These are phyloP conservation scores for Ceratobasidium sp. DNA, from an alignment of 1,284 basidiomycete species.

Conservation along the genomic window DNA sequence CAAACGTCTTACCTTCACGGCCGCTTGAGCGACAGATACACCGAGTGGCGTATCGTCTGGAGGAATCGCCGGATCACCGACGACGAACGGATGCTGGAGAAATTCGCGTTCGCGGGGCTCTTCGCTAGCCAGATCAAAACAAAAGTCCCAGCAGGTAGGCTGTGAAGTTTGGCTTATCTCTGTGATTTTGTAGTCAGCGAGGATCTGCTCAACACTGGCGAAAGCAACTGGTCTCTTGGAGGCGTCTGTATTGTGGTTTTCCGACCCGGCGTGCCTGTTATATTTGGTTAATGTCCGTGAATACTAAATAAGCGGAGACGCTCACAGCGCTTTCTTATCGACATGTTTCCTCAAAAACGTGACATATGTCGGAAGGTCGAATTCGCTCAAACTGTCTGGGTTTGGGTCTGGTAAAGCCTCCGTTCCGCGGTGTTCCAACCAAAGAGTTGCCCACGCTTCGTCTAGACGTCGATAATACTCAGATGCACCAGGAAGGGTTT, in stretches of 20 bases:
- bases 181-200: constrained; percentile 64
- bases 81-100: constrained; percentile 69
- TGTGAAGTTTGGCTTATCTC: constrained; percentile 53
- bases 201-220: constrained; percentile 64
- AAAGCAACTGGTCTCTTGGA: constrained; percentile 60
- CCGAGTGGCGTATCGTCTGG: constrained; percentile 33
- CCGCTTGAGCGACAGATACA: constrained; percentile 71
- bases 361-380: constrained; percentile 81
- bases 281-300: neutral
- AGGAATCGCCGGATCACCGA: constrained; percentile 59
- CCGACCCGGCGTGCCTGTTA: constrained; percentile 15
- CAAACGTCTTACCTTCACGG: constrained; percentile 70
- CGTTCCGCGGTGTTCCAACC: constrained; percentile 77
- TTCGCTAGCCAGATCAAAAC: constrained; percentile 77
- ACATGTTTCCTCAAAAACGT: constrained; percentile 83
- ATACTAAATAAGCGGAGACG: constrained; percentile 48
- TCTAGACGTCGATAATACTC: constrained; percentile 84
- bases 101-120: constrained; percentile 80
- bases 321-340: constrained; percentile 87
- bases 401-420: constrained; percentile 78
- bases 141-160: constrained; percentile 70
- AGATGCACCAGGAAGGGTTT: constrained; percentile 74
- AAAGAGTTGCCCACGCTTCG: constrained; percentile 83
- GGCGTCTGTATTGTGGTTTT: neutral
- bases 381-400: constrained; percentile 74